These are phyloP conservation scores for Lolium multiflorum DNA, from an alignment of 176 grass and related monocot genomes.

Conservation along the genomic window DNA sequence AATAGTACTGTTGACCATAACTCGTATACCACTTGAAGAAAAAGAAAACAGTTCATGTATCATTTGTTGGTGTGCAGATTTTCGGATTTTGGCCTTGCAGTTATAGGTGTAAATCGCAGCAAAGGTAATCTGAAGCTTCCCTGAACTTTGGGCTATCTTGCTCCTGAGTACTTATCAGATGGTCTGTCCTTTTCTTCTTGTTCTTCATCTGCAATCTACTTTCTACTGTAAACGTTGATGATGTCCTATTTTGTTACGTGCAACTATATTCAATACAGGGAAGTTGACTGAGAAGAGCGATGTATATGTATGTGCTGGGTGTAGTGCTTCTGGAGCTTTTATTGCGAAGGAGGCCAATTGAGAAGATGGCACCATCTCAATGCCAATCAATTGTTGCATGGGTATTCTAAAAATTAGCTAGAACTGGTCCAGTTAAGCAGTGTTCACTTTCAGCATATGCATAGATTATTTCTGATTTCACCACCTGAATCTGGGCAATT, in stretches of 20 bases:
- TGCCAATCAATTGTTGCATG: constrained; percentile 91
- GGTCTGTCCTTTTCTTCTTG: constrained; percentile 47
- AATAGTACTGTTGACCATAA: too few species aligned
- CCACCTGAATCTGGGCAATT: too few species aligned
- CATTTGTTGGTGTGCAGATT: too few species aligned
- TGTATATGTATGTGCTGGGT: constrained; percentile 93
- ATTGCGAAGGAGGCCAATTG: constrained; percentile 81
- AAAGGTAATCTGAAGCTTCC: too few species aligned
- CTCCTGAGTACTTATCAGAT: constrained; percentile 47
- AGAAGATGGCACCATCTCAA: constrained; percentile 85
- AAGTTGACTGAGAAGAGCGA: constrained; percentile 98
- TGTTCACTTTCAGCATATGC: too few species aligned
- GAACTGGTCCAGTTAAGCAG: neutral
- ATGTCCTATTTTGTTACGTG: constrained; percentile 10
- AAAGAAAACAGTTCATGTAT: too few species aligned
- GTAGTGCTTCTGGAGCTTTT: constrained; percentile 97
- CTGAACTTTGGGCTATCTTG: too few species aligned
- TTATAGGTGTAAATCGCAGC: too few species aligned
- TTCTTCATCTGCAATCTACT: neutral
- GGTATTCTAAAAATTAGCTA: constrained; percentile 37
- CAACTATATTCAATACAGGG: constrained; percentile 57
- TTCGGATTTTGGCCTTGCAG: too few species aligned
- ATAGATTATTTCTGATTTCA: too few species aligned
- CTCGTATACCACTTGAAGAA: too few species aligned
- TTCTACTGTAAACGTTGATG: neutral